Conservation (phyloP, 305 asterid genomes). For the Plantago coronopus region DNA sequence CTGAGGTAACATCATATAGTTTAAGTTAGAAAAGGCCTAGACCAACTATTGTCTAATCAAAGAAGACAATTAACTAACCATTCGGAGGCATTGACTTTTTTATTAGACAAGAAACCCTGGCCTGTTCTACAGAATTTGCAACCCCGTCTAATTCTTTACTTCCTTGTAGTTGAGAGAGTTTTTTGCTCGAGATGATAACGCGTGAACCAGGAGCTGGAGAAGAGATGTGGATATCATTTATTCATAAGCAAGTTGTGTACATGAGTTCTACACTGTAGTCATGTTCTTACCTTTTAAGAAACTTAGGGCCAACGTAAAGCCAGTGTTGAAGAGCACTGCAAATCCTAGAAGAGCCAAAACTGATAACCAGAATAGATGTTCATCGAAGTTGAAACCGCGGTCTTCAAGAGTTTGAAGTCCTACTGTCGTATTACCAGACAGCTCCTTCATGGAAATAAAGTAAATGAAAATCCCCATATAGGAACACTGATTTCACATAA, state of each 20-base stretch:
- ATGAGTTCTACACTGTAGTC: not conserved
- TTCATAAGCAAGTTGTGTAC: not conserved
- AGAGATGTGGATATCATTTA: not conserved
- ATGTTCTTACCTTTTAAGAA: slow-evolving; percentile 34
- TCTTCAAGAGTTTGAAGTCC: slow-evolving; percentile 40
- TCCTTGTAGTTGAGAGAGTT: slow-evolving; percentile 27
- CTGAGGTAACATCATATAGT: not conserved
- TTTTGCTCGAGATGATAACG: slow-evolving; percentile 40
- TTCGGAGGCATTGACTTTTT: slow-evolving; percentile 11
- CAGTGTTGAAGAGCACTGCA: slow-evolving; percentile 33
- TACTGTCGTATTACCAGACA: slow-evolving; percentile 26
- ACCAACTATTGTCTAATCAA: not conserved
- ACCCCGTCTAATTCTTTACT: slow-evolving; percentile 12
- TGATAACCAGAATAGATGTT: slow-evolving; percentile 34
- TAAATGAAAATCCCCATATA: not conserved
- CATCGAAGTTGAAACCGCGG: slow-evolving; percentile 36
- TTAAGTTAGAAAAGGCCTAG: not conserved
- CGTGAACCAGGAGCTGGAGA: slow-evolving; percentile 42
- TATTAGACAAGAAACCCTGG: slow-evolving; percentile 6
- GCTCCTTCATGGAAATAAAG: not conserved
- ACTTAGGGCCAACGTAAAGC: slow-evolving; percentile 40
- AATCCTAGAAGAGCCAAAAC: slow-evolving; percentile 36
- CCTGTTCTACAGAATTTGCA: slow-evolving; percentile 15
- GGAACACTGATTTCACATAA: too few species aligned
- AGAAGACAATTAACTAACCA: slow-evolving; percentile 16